Percentiles rank a stretch among this genome's conserved stretches.
phyloP scores from a whole-genome alignment of 805 yeast genomes.

The Wickerhamomyces pijperi region DNA sequence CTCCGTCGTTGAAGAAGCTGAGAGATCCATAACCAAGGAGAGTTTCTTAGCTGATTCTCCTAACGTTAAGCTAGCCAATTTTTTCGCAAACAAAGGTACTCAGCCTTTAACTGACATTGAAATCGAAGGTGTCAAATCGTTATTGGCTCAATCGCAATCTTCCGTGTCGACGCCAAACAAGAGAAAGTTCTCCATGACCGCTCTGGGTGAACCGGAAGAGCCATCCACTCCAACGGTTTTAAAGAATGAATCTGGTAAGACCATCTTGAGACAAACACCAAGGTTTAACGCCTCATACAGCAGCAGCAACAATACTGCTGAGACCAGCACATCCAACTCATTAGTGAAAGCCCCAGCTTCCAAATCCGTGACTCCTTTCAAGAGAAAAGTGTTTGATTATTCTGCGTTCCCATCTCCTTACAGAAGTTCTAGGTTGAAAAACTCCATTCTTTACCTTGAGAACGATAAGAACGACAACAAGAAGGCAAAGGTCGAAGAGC shows the following conservation, averaged over 20 bases:
- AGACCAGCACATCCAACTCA: slow-evolving; percentile 7
- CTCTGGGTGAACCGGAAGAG: neutral
- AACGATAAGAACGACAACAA: slow-evolving; percentile 2
- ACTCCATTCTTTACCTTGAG: slow-evolving; percentile 6
- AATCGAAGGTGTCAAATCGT: slow-evolving; percentile 67
- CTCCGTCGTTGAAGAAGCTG: slow-evolving; percentile 12
- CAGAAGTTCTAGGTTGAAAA: slow-evolving; percentile 20
- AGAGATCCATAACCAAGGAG: slow-evolving; percentile 4
- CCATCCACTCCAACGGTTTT: neutral
- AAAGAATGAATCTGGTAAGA: slow-evolving; percentile 2
- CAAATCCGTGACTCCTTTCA: slow-evolving; percentile 14
- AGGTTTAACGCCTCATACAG: slow-evolving; percentile 24
- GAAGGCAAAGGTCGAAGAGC: neutral
- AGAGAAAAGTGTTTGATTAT: slow-evolving; percentile 25
- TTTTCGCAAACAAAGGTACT: slow-evolving; percentile 67
- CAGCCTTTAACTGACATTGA: slow-evolving; percentile 65
- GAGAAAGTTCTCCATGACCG: neutral
- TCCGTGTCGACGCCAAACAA: slow-evolving; percentile 13
- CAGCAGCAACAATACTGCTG: slow-evolving; percentile 2
- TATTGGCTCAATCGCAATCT: slow-evolving; percentile 32
- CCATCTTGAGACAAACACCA: slow-evolving; percentile 16
- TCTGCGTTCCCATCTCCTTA: slow-evolving; percentile 28
- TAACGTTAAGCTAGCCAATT: slow-evolving; percentile 53
- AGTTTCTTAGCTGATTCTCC: no score
- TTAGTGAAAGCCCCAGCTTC: slow-evolving; percentile 9